These are phyloP conservation scores for Auriculariales sp. DNA, from an alignment of 768 basidiomycete species.

Conservation along the genomic window DNA sequence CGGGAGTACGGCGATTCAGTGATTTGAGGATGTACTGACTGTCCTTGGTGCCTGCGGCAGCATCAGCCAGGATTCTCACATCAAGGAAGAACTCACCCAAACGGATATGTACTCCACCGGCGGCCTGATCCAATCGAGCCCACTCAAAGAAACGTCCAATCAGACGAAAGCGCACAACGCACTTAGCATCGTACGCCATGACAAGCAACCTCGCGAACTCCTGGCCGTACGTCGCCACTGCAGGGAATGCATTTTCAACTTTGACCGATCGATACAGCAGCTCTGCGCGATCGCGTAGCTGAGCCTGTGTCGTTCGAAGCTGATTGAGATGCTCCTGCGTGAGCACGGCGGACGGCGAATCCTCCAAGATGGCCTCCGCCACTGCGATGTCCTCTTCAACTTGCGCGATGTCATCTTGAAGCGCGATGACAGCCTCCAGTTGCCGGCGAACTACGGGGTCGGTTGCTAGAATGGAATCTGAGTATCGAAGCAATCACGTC, in stretches of 20 bases:
- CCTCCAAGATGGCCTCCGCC: slow-evolving; percentile 1
- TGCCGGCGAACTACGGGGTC: slow-evolving; percentile 17
- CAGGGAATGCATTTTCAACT: slow-evolving; percentile 18
- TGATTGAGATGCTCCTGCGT: slow-evolving; percentile 5
- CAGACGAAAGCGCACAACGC: slow-evolving; percentile 21
- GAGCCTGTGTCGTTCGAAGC: slow-evolving; percentile 12
- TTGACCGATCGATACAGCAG: slow-evolving; percentile 21
- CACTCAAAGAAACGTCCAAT: slow-evolving; percentile 23
- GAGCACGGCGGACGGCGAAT: background rate
- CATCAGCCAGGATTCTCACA: too few species aligned
- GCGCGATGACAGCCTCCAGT: slow-evolving; percentile 16
- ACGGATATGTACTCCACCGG: too few species aligned
- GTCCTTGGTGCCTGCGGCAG: slow-evolving; percentile 17
- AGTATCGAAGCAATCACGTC: background rate
- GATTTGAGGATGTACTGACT: slow-evolving; percentile 19
- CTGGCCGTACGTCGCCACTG: slow-evolving; percentile 16
- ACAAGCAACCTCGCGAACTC: slow-evolving; percentile 19
- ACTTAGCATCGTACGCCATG: slow-evolving; percentile 23
- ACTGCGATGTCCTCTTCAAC: slow-evolving; percentile 14
- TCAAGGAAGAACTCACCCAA: too few species aligned
- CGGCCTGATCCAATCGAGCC: slow-evolving; percentile 22
- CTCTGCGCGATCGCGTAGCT: slow-evolving; percentile 15
- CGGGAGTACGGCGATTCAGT: slow-evolving; percentile 18
- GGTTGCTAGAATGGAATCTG: background rate
- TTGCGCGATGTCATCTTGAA: slow-evolving; percentile 16